Evolutionary conservation across 2,329 filamentous ascomycete genomes (phyloP), one percentile per base, ranked within the genome.

Genomic region (Fusarium decemcellulare): DNA sequence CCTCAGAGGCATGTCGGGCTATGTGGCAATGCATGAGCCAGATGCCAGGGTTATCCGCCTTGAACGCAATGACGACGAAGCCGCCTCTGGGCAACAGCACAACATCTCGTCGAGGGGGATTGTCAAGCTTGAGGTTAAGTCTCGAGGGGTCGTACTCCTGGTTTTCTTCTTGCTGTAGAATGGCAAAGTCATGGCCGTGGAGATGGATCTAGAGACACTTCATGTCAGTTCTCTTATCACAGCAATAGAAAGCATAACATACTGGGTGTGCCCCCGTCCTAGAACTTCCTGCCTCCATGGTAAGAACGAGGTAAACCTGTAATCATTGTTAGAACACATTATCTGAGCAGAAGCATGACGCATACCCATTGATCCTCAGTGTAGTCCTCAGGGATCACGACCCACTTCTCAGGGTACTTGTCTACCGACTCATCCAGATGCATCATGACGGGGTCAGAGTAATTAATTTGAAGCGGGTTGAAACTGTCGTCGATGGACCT

Each of bases 21-120:
- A 84, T 82, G 65, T 85, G 83, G 67, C 84, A 86, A 70, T 85
- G 84, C 75, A 85, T 80, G 0, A 84, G 70, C 84, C 84, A 86
- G 1, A 77, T 74, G 0, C 85, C 84, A 1, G 85, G 82, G 73
- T 86, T 87, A 58, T 81, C 78, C 1, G 80, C 78, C 68, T 83
- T 76, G 67, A 86, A 83, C 4, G 83, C 84, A 36, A 87, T 78
- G 8, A 85, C 81, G 5, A 85, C 59, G 67, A 83, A 83, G 0
- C 84, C 84, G 9, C 72, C 71, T 2, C 61, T 69, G 0, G 80
- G 80, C 1, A 88, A 76, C 43, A 84, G 81, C 2, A 84, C 85
- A 6, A 85, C 83, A 69, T 88, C 86, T 18, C 86, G 81, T 9
- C 86, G 82, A 10, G 83, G 82, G 2, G 86, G 84, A 70, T 87